Conservation (phyloP, 164 flowering plant species). For the Pachysandra terminalis region DNA sequence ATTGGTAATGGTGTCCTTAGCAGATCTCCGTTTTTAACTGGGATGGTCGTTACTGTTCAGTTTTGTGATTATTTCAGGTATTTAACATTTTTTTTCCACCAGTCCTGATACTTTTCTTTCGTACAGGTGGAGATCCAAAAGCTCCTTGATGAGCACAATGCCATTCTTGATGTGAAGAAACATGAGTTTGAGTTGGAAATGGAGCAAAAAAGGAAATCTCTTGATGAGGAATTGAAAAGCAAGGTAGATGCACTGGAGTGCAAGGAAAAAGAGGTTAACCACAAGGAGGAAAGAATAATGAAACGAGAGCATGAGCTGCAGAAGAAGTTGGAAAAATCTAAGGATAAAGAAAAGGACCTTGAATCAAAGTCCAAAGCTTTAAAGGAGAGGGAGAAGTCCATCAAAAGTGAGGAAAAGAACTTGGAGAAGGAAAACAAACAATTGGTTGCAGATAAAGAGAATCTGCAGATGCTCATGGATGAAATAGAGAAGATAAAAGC, state of each 20-base stretch:
- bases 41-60: too few species aligned
- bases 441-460: constrained; percentile 42
- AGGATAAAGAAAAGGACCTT: constrained; percentile 73
- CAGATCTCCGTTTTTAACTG: too few species aligned
- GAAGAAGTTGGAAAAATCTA: constrained; percentile 57
- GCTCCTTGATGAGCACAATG: constrained; percentile 65
- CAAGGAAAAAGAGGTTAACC: constrained; percentile 52
- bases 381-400: constrained; percentile 62
- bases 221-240: constrained; percentile 53
- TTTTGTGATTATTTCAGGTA: too few species aligned
- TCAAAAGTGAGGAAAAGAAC: constrained; percentile 54
- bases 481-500: constrained; percentile 50
- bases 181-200: constrained; percentile 62
- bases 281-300: constrained; percentile 55
- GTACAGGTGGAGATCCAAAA: constrained; percentile 67
- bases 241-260: constrained; percentile 38
- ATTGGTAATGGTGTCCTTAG: too few species aligned
- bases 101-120: constrained; percentile 5
- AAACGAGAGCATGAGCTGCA: constrained; percentile 64
- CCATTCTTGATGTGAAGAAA: constrained; percentile 33
- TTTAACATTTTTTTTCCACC: neutral
- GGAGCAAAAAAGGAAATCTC: constrained; percentile 44
- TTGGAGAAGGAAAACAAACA: constrained; percentile 47
- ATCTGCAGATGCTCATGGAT: constrained; percentile 34
- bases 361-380: constrained; percentile 48